These are phyloP conservation scores for Boletus pseudo-olivaceus DNA, from an alignment of 768 basidiomycete genomes.

Conservation along the genomic window DNA sequence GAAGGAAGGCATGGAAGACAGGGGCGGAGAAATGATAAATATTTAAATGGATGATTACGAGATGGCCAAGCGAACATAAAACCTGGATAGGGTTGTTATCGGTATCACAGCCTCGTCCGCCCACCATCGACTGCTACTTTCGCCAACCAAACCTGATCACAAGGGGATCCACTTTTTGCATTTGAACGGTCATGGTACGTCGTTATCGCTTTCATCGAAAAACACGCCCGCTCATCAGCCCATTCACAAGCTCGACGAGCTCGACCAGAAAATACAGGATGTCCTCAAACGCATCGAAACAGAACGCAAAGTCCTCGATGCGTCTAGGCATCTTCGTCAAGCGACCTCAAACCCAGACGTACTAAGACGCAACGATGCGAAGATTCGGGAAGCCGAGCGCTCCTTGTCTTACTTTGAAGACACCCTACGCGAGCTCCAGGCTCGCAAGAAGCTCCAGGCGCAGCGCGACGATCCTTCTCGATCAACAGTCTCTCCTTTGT, in stretches of 20 bases:
- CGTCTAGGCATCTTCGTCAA: conserved; percentile 68
- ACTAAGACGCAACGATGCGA: conserved; percentile 71
- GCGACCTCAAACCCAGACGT: conserved; percentile 89
- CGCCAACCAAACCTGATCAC: conserved; percentile 10
- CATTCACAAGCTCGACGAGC: conserved; percentile 42
- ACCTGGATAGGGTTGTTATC: conserved; percentile 20
- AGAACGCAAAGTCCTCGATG: conserved; percentile 90
- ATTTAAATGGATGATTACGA: conserved; percentile 19
- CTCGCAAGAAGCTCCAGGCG: conserved; percentile 64
- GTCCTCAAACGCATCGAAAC: conserved; percentile 87
- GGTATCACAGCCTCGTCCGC: conserved; percentile 28
- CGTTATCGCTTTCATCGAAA: conserved; percentile 9
- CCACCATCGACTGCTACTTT: conserved; percentile 19
- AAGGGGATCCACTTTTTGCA: conserved; percentile 11
- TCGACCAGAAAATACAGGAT: conserved; percentile 93
- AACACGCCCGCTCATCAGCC: background rate
- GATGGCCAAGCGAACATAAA: conserved; percentile 25
- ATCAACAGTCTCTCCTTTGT: conserved; percentile 42
- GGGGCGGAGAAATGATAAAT: conserved; percentile 4
- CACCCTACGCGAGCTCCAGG: conserved; percentile 77
- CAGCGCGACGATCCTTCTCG: conserved; percentile 53
- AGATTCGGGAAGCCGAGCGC: conserved; percentile 83
- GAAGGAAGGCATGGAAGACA: conserved; percentile 31
- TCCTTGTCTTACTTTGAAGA: conserved; percentile 86
- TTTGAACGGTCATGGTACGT: conserved; percentile 32